phyloP scores from a whole-genome alignment of 208 protist genomes.

The Kentomonas sorsogonicus region DNA sequence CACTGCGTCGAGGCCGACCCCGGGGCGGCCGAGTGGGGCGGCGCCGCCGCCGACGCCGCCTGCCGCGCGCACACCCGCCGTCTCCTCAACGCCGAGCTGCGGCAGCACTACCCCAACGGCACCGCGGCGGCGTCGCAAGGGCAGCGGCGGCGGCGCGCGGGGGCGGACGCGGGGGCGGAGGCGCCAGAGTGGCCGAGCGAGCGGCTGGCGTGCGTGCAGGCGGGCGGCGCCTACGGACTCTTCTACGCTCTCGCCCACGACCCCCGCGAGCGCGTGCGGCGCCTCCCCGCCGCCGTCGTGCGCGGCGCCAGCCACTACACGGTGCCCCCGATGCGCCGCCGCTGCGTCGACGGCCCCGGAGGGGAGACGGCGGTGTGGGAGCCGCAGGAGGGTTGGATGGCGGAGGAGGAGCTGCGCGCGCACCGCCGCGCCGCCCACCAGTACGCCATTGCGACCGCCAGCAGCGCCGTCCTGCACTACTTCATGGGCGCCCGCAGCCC shows the following conservation, averaged over 20 bases:
- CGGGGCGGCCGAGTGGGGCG: too few relatives aligned
- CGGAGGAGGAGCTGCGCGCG: conserved; percentile 23
- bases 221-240: conserved; percentile 49
- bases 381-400: conserved; percentile 42
- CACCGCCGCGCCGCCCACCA: conserved; percentile 33
- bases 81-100: too few relatives aligned
- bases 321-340: conserved; percentile 39
- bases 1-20: too few relatives aligned
- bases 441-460: conserved; percentile 55
- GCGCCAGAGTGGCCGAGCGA: conserved; percentile 17
- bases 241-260: conserved; percentile 35
- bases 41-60: too few relatives aligned
- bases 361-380: conserved; percentile 52
- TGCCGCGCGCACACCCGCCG: too few relatives aligned
- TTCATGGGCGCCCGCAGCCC: conserved; percentile 29
- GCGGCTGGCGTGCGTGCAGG: conserved; percentile 45
- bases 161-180: too few relatives aligned
- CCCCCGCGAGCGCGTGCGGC: too few relatives aligned
- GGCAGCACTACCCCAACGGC: too few relatives aligned
- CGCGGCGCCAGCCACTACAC: conserved; percentile 48
- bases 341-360: too few relatives aligned
- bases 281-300: conserved; percentile 46
- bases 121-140: conserved; percentile 34
- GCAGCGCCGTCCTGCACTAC: conserved; percentile 51
- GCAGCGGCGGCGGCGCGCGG: conserved; percentile 48